A percentile compares a stretch with the other conserved stretches of the same genome.
Evolutionary conservation across 768 basidiomycete genomes (phyloP).

Genomic region (Trametes sanguinea): DNA sequence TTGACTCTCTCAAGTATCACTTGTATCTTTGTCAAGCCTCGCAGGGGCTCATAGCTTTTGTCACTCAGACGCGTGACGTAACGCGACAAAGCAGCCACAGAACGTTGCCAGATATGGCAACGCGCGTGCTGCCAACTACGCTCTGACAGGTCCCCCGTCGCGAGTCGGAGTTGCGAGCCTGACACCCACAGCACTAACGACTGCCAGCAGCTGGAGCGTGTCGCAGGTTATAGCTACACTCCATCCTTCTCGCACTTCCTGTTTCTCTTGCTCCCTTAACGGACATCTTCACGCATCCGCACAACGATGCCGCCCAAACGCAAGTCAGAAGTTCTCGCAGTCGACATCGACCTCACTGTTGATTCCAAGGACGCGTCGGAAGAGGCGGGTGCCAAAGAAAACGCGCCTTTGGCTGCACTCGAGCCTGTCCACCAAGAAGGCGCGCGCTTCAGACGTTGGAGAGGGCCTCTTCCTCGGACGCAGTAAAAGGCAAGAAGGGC

Average conservation of each 20-base stretch:
- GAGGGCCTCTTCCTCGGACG: constrained; percentile 26
- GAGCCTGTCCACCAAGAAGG: constrained; percentile 35
- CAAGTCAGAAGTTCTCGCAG: constrained; percentile 38
- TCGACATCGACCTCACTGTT: constrained; percentile 8
- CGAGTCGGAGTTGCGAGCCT: neutral
- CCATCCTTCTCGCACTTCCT: no score
- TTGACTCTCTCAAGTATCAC: neutral
- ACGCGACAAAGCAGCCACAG: constrained; percentile 1
- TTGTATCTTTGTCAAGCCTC: neutral
- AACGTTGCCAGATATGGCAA: neutral
- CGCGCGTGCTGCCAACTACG: no score
- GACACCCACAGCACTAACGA: neutral
- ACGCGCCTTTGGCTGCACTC: constrained; percentile 4
- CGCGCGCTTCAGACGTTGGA: constrained; percentile 32
- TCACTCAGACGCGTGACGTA: constrained; percentile 9
- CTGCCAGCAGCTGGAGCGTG: neutral
- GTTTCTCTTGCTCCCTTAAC: neutral
- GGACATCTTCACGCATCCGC: neutral
- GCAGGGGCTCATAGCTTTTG: no score
- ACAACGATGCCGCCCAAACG: constrained; percentile 42
- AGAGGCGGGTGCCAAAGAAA: constrained; percentile 9
- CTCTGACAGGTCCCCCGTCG: neutral
- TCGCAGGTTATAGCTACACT: neutral
- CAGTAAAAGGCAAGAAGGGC: constrained; percentile 30
- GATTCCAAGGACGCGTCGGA: constrained; percentile 9